Evolutionary conservation across 2,329 filamentous ascomycete genomes (phyloP), one percentile per base, ranked within the genome.

Genomic region (Purpureocillium lavendulum): DNA sequence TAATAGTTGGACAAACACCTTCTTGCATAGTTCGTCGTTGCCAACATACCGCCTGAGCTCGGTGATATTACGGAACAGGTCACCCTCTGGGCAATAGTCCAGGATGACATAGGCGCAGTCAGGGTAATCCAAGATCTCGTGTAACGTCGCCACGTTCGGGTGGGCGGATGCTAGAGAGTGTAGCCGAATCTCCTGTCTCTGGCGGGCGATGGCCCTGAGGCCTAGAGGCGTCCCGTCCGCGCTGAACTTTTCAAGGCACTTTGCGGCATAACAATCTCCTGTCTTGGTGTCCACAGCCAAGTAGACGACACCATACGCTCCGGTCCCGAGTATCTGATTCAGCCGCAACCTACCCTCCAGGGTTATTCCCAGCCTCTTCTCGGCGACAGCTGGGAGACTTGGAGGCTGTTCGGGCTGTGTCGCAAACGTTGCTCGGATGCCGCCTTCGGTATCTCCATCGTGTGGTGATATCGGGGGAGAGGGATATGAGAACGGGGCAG

Each of bases 271-370:
- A 49, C 79, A 80, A 42, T 80, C 75, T 59, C 84, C 77, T 50
- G 81, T 90, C 59, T 82, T 82, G 58, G 90, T 77, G 66, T 92
- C 89, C 64, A 85, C 71, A 55, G 89, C 89, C 49, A 82, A 80
- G 69, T 97, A 97, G 18, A 98, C 92, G 32, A 96, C 89, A 48
- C 92, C 92, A 64, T 98, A 98, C 41, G 92, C 92, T 51, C 92
- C 92, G 37, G 90, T 86, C 49, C 92, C 92, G 45, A 97, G 75
- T 52, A 97, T 86, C 45, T 80, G 77, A 47, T 81, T 87, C 55
- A 97, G 71, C 67, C 90, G 82, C 51, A 96, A 75, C 59, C 85
- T 81, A 58, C 84, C 83, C 52, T 86, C 86, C 49, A 97, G 75
- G 50, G 90, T 73, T 51, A 82, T 79, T 62, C 90, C 89, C 71